Evolutionary conservation across 441 rosid species (phyloP).

Genomic region (Hura crepitans): DNA sequence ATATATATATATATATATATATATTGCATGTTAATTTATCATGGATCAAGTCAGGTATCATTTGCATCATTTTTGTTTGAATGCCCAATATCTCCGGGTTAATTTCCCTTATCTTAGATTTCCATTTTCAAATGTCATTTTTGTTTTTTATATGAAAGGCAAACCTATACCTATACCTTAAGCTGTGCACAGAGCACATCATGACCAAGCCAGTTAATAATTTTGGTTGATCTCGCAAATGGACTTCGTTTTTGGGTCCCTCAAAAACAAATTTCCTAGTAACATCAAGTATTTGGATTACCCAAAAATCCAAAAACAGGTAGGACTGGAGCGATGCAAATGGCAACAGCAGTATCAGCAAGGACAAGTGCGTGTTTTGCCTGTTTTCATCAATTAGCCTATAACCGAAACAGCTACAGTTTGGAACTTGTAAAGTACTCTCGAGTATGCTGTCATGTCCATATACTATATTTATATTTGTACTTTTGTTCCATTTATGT

Average conservation of each 20-base stretch:
- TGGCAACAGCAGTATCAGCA: conserved; percentile 1
- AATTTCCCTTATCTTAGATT: not conserved
- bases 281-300: not conserved
- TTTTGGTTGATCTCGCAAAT: conserved; percentile 3
- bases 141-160: not conserved
- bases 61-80: too few relatives aligned
- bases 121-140: not conserved
- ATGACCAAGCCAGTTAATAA: not conserved
- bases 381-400: not conserved
- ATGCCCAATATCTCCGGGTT: not conserved
- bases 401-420: not conserved
- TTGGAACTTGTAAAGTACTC: not conserved
- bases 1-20: too few relatives aligned
- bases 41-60: too few relatives aligned
- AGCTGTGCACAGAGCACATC: not conserved
- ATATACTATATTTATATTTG: not conserved
- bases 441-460: conserved; percentile 6
- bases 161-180: not conserved
- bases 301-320: not conserved
- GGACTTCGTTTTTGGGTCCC: conserved; percentile 8
- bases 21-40: too few relatives aligned
- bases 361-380: not conserved
- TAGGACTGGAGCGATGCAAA: not conserved
- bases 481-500: conserved; percentile 4
- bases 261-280: not conserved